Conservation (phyloP, 306 rosid species). For the Adenanthera pavonina region DNA sequence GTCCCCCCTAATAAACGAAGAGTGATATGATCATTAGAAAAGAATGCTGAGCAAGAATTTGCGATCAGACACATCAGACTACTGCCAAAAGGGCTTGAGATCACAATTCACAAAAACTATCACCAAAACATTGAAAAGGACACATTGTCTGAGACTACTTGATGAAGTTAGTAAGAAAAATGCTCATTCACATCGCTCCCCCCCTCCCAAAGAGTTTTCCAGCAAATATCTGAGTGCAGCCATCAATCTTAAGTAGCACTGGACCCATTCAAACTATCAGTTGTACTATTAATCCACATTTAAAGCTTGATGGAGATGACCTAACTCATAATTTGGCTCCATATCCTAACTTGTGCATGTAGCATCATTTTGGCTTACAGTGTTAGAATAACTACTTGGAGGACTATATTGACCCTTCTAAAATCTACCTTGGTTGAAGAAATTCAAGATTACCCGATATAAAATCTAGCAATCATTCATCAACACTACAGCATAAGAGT, state of each 20-base stretch:
- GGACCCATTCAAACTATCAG: neutral
- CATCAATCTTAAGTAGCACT: neutral
- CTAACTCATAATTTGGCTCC: constrained; percentile 17
- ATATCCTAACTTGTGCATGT: constrained; percentile 19
- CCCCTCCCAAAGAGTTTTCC: neutral
- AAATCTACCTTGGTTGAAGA: constrained; percentile 1
- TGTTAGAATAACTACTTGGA: constrained; percentile 1
- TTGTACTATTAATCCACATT: neutral
- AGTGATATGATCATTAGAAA: constrained; percentile 35
- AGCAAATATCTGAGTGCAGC: neutral
- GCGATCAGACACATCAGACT: constrained; percentile 17
- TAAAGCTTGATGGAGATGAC: constrained; percentile 17
- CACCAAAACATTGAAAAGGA: neutral
- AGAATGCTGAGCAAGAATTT: constrained; percentile 27
- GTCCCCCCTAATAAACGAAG: constrained; percentile 59
- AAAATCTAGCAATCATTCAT: constrained; percentile 24
- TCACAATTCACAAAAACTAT: neutral
- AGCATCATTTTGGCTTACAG: constrained; percentile 13
- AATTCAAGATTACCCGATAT: constrained; percentile 11
- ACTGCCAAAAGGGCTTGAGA: neutral
- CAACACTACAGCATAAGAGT: constrained; percentile 6
- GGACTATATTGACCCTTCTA: neutral
- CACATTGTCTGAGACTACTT: neutral
- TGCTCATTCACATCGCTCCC: neutral
- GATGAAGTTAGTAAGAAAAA: neutral